Percentiles rank a stretch among this genome's conserved stretches.
Conservation (phyloP, 805 yeast species). For the Komagataella populi region DNA sequence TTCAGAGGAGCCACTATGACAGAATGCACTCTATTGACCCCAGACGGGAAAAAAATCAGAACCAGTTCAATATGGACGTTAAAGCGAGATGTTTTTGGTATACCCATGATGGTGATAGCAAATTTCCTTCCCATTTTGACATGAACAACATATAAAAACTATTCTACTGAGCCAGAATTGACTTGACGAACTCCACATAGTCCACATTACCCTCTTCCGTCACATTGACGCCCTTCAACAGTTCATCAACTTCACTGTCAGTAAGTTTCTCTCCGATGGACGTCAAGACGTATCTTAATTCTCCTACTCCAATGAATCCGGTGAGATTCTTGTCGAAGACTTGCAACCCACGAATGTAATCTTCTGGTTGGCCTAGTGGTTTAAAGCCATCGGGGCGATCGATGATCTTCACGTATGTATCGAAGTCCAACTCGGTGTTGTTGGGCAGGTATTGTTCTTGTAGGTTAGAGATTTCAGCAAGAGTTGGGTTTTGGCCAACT, state of each 20-base stretch:
- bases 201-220: conserved; percentile 92
- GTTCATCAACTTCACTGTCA: conserved; percentile 89
- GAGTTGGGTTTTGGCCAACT: conserved; percentile 96
- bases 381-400: conserved; percentile 84
- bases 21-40: conserved; percentile 65
- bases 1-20: conserved; percentile 82
- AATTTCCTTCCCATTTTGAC: conserved; percentile 72
- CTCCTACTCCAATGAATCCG: conserved; percentile 96
- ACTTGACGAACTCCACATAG: conserved; percentile 88
- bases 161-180: conserved; percentile 71
- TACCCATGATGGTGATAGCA: conserved; percentile 94
- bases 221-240: conserved; percentile 88
- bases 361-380: conserved; percentile 80
- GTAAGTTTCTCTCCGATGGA: conserved; percentile 89
- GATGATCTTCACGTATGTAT: conserved; percentile 61
- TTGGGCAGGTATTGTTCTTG: conserved; percentile 18
- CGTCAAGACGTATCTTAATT: conserved; percentile 85
- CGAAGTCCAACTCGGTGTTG: conserved; percentile 47
- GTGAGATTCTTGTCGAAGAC: conserved; percentile 94
- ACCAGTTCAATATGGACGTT: conserved; percentile 88
- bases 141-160: conserved; percentile 4
- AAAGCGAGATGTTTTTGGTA: conserved; percentile 89
- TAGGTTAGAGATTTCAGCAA: conserved; percentile 64
- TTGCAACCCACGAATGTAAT: conserved; percentile 91
- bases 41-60: conserved; percentile 37